Conservation (phyloP, 225 moss, liverwort and hornwort genomes). For the Physcomitrellopsis africana region DNA sequence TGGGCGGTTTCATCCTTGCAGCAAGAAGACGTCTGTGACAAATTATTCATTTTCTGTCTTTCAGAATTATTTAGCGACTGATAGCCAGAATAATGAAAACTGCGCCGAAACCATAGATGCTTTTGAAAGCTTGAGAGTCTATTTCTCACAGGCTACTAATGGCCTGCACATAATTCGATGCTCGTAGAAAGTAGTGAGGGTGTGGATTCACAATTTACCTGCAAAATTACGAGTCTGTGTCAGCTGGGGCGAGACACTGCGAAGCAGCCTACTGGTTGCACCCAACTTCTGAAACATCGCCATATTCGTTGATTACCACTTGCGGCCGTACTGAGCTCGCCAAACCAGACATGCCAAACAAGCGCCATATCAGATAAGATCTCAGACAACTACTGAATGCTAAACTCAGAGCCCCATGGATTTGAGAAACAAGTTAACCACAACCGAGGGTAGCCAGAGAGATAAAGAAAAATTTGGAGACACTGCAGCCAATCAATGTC, state of each 20-base stretch:
- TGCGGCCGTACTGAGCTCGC: constrained; percentile 20
- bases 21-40: too few species aligned
- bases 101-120: neutral
- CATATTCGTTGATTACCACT: constrained; percentile 30
- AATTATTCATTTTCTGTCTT: too few species aligned
- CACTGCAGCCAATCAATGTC: neutral
- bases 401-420: neutral
- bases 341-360: constrained; percentile 34
- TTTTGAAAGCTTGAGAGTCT: neutral
- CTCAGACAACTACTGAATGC: constrained; percentile 3
- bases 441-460: neutral
- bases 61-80: too few species aligned
- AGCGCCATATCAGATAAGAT: constrained; percentile 4
- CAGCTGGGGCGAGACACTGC: constrained; percentile 38
- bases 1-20: too few species aligned
- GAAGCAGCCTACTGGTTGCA: constrained; percentile 44
- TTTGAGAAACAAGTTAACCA: neutral
- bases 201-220: constrained; percentile 18
- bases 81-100: too few species aligned
- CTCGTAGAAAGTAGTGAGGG: neutral
- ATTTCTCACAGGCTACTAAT: neutral
- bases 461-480: neutral
- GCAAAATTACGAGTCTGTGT: constrained; percentile 43
- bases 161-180: constrained; percentile 5
- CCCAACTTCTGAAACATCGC: constrained; percentile 56